Evolutionary conservation across 352 stramenopile species (phyloP).

Genomic region (Globisporangium viniferum): DNA sequence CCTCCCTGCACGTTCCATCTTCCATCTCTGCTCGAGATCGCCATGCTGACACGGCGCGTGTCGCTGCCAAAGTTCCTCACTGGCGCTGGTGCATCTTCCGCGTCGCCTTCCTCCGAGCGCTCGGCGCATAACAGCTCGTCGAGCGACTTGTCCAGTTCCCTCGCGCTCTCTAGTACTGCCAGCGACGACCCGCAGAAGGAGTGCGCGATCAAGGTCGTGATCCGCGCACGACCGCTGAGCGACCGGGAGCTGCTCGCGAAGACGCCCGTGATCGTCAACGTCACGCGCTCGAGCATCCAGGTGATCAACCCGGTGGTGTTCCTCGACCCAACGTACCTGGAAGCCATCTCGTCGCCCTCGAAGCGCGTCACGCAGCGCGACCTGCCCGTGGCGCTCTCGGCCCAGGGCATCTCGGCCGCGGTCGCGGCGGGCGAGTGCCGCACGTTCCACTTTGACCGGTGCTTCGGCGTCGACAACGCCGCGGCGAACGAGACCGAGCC

Average conservation of each 20-base stretch:
- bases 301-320: conserved; percentile 67
- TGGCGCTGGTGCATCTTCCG: not conserved
- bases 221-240: conserved; percentile 66
- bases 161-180: not conserved
- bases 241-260: conserved; percentile 46
- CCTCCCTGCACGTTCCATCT: not conserved
- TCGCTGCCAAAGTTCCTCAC: conserved; percentile 24
- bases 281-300: conserved; percentile 46
- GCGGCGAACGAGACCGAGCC: conserved; percentile 30
- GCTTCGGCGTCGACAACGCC: conserved; percentile 50
- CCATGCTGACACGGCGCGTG: conserved; percentile 16
- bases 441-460: conserved; percentile 77
- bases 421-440: conserved; percentile 47
- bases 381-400: conserved; percentile 25
- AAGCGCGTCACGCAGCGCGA: conserved; percentile 21
- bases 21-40: not conserved
- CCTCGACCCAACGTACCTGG: conserved; percentile 47
- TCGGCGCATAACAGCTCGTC: not conserved
- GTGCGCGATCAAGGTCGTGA: conserved; percentile 72
- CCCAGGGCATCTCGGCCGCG: conserved; percentile 31
- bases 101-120: not conserved
- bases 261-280: conserved; percentile 50
- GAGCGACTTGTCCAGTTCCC: not conserved
- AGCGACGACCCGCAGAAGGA: conserved; percentile 23
- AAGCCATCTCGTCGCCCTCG: conserved; percentile 29